Base-by-base conservation (phyloP, 495 filamentous ascomycete genomes). In the Chaetomium tenue region DNA sequence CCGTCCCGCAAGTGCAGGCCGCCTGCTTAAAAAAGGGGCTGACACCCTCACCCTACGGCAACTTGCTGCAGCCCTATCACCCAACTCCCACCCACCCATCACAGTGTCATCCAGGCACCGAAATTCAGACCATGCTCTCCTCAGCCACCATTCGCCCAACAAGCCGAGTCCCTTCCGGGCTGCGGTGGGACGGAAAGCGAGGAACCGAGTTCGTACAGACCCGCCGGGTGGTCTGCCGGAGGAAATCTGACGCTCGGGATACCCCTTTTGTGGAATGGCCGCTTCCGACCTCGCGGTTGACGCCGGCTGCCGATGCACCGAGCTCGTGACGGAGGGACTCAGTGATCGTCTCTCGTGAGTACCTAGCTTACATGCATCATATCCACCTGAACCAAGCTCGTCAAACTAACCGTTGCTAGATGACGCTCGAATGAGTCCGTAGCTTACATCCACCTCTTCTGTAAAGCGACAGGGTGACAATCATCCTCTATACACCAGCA, bases 181-280 rank as follows among this genome's bases (percentile, higher is more conserved):
- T 60, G 48, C 42, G 65, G 8, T 72, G 70, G 70, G 69, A 70
- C 55, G 70, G 70, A 28, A 72, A 72, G 51, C 60, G 68, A 37
- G 68, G 68, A 15, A 55, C 59, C 13, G 68, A 70, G 26, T 60
- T 70, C 47, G 60, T 64, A 7, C 68, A 64, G 18, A 33, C 26
- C 33, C 64, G 62, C 60, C 47, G 64, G 40, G 69, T 64, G 9
- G 54, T 67, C 28, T 66, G 64, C 18, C 58, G 60, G 37, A 58
- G 51, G 59, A 67, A 55, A 16, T 40, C 63, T n/a, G 58, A 48
- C 3, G 28, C 56, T 28, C 37, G 39, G 47, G 58, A 39, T 11
- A 44, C 65, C 13, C 61, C 66, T 12, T 56, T 66, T 37, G 52
- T 60, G 23, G 46, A 52, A 22, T 63, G 48, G 60, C 59, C 64